phyloP scores from a whole-genome alignment of 306 rosid genomes.

The Lupinus albus region DNA sequence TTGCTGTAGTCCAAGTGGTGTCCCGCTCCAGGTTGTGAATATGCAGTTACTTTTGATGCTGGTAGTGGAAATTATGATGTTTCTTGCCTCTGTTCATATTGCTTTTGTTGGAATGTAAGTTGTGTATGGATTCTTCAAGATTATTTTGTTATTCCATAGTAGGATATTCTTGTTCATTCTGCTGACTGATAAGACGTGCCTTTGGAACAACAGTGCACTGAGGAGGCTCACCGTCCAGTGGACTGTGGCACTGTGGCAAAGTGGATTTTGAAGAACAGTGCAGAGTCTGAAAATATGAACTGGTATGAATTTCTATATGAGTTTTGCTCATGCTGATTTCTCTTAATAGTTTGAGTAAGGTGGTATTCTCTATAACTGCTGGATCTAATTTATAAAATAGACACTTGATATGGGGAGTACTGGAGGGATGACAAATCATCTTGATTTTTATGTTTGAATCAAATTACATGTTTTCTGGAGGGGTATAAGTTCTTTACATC shows the following conservation, averaged over 20 bases:
- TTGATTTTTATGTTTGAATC: constrained; percentile 7
- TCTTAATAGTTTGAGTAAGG: constrained; percentile 29
- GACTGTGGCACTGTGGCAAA: constrained; percentile 91
- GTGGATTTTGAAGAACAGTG: constrained; percentile 95
- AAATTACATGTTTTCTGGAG: constrained; percentile 3
- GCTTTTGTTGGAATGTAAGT: constrained; percentile 93
- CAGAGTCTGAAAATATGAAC: constrained; percentile 96
- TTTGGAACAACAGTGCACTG: constrained; percentile 66
- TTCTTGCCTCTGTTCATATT: constrained; percentile 79
- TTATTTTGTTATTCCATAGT: constrained; percentile 16
- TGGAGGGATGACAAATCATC: constrained; percentile 18
- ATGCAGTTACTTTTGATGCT: constrained; percentile 81
- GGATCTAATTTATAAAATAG: constrained; percentile 7
- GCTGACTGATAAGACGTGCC: constrained; percentile 12
- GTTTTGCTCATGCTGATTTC: constrained; percentile 22
- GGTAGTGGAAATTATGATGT: constrained; percentile 93
- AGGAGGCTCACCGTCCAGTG: constrained; percentile 98
- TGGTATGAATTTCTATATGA: constrained; percentile 51
- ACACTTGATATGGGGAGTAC: constrained; percentile 11
- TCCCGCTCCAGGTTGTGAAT: constrained; percentile 94
- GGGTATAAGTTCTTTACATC: neutral
- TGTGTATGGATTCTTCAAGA: constrained; percentile 15
- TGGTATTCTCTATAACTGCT: constrained; percentile 3
- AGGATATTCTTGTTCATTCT: constrained; percentile 31
- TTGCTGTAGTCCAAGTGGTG: constrained; percentile 85